Conservation (phyloP, 805 yeast species). For the Myxozyma vanderwaltii region DNA sequence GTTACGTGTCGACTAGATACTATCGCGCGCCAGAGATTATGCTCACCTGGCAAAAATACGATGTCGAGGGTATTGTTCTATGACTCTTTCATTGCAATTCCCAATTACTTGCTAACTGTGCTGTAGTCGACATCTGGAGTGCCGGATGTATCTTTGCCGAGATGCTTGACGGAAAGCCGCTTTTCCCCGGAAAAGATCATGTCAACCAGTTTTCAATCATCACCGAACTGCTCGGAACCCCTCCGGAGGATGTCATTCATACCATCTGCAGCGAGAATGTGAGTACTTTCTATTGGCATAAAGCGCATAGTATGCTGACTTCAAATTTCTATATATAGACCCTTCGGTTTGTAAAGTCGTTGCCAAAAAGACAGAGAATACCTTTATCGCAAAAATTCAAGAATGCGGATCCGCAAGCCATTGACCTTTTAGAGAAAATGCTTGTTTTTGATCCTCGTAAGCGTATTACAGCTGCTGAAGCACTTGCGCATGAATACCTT, state of each 20-base stretch:
- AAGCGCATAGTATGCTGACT: not conserved
- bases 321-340: constrained; percentile 46
- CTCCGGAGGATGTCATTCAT: constrained; percentile 93
- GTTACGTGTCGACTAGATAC: constrained; percentile 93
- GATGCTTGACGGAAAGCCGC: constrained; percentile 95
- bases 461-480: constrained; percentile 90
- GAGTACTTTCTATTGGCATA: not conserved
- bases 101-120: not conserved
- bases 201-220: constrained; percentile 97
- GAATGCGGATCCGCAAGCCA: constrained; percentile 70
- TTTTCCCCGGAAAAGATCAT: constrained; percentile 97
- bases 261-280: constrained; percentile 90
- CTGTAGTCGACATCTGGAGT: constrained; percentile 90
- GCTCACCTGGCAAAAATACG: constrained; percentile 98
- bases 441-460: constrained; percentile 92
- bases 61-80: constrained; percentile 60
- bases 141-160: constrained; percentile 97
- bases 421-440: constrained; percentile 86
- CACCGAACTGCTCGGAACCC: constrained; percentile 93
- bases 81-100: not conserved
- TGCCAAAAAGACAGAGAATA: constrained; percentile 91
- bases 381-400: constrained; percentile 82
- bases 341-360: constrained; percentile 85
- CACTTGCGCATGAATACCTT: constrained; percentile 85
- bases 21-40: constrained; percentile 98